Evolutionary conservation across 768 basidiomycete species (phyloP), one percentile per base, ranked within the genome.

Genomic region (Clathrus columnatus): DNA sequence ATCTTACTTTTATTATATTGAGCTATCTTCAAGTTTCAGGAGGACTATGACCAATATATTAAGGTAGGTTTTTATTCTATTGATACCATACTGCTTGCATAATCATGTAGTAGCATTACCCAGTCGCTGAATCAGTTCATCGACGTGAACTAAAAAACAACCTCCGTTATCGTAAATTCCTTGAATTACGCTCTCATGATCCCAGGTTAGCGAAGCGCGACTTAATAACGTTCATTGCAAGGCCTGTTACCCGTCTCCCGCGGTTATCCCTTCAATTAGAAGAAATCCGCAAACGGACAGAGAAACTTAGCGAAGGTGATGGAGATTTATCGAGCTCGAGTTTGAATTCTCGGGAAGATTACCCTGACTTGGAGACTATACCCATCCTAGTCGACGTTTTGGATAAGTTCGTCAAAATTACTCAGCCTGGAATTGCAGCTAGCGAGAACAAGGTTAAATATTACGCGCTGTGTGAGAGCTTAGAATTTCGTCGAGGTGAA

Each of bases 381-480:
- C 89, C 90, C 1, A 73, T 90, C 4, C 79, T 88, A 17, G 63
- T 88, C 23, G 75, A 75, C 8, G 78, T 92, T 2, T 62, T 94
- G 52, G 80, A 75, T 30, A 54, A 83, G 46, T 84, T 82, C 59
- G 76, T 95, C 57, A 91, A 87, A 73, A 84, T 84, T 60, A 89
- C 89, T 0, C 85, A 94, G 63, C 91, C 91, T 1, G 92, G 92
- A 4, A 93, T 95, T 57, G 87, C 83, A 57, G 87, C 84, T n/a
- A 89, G 92, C 1, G 91, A 94, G 65, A 78, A 81, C 59, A 91
- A 91, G 65, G 91, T 93, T 60, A 91, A 91, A 64, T 84, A 91
- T 57, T 89, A 86, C 84, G 82, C 74, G 51, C 70, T 94, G 2
- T 82, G 81, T 60, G 89, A 94, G 70, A 84, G 78, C 61, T 65